These are phyloP conservation scores for Sporothrix variecibatus DNA, from an alignment of 2,329 filamentous ascomycete species.

Conservation along the genomic window DNA sequence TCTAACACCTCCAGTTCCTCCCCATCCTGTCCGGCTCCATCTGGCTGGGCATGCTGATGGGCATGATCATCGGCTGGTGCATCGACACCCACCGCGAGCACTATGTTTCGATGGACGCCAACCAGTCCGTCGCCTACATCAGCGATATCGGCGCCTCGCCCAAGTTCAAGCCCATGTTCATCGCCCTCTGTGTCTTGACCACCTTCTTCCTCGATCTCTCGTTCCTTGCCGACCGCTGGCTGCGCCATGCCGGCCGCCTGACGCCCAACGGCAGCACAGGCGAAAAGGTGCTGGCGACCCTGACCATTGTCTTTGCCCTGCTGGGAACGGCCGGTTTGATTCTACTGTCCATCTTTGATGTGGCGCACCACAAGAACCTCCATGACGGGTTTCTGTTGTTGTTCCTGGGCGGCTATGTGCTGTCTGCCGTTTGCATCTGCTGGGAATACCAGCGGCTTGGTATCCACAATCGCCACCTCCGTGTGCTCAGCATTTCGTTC, in stretches of 20 bases:
- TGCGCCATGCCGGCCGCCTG: slow-evolving; percentile 79
- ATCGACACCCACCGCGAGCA: slow-evolving; percentile 53
- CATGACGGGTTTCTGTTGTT: slow-evolving; percentile 78
- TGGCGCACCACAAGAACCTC: slow-evolving; percentile 61
- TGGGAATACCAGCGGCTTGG: slow-evolving; percentile 87
- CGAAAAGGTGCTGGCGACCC: slow-evolving; percentile 63
- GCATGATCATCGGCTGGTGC: slow-evolving; percentile 71
- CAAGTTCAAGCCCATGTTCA: slow-evolving; percentile 74
- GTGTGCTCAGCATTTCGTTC: slow-evolving; percentile 75
- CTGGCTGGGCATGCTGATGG: slow-evolving; percentile 69
- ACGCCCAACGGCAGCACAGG: slow-evolving; percentile 66
- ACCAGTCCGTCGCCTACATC: slow-evolving; percentile 70
- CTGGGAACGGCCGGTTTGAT: slow-evolving; percentile 79
- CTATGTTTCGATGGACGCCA: slow-evolving; percentile 61
- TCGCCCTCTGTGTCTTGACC: slow-evolving; percentile 69
- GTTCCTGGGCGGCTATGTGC: slow-evolving; percentile 83
- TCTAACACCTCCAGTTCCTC: slow-evolving; percentile 52
- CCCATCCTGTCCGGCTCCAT: slow-evolving; percentile 67
- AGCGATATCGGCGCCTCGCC: slow-evolving; percentile 62
- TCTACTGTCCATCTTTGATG: slow-evolving; percentile 83
- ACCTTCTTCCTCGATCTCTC: slow-evolving; percentile 79
- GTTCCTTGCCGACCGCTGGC: slow-evolving; percentile 79
- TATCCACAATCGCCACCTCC: slow-evolving; percentile 69
- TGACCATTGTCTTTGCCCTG: slow-evolving; percentile 69
- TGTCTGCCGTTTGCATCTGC: slow-evolving; percentile 86